Evolutionary conservation across 176 grass and related monocot species (phyloP), one percentile per base, ranked within the genome.

Genomic region (Oryza glumipatula): DNA sequence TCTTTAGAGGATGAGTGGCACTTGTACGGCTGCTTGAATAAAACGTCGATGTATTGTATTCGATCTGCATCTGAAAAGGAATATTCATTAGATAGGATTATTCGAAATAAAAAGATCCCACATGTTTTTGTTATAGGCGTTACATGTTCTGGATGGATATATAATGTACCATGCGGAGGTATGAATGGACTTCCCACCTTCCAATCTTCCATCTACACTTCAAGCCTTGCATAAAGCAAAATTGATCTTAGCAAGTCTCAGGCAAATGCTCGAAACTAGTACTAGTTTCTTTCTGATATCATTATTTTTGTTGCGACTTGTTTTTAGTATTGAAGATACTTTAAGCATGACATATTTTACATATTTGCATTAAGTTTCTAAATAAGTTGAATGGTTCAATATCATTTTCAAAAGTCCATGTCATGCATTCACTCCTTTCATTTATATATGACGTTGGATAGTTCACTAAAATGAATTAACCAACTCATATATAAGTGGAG

Each of bases 11-110:
- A 84, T 58, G 32, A 70, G 33, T 63, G 26, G 6, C 4, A 22
- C 70, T 51, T 28, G 26, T 80, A 16, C 16, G 68, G 28, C 38
- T 90, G 61, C 51, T 68, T 79, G 47, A 83, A 87, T 90, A 86
- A 90, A 74, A 61, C 74, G 78, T 74, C 68, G 0, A 33, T 38
- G 33, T 47, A 48, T 16, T 16, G 10, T n/a, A 3, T 28, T 51
- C 15, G 83, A 26, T 76, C 67, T 70, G 19, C 72, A 39, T 82
- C 12, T 82, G 48, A 11, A 73, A 76, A 16, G 36, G 64, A 61
- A 14, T 28, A 61, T n/a, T 35, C 64, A 9, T 44, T 33, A 23
- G 13, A 38, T 38, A 38, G 36, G 38, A 61, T 10, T 24, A 71
- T 48, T 14, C 1, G 9, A 70, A 38, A 58, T 58, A 64, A 77